phyloP scores from a whole-genome alignment of 2,329 filamentous ascomycete genomes.

The Pseudogymnoascus sp. region DNA sequence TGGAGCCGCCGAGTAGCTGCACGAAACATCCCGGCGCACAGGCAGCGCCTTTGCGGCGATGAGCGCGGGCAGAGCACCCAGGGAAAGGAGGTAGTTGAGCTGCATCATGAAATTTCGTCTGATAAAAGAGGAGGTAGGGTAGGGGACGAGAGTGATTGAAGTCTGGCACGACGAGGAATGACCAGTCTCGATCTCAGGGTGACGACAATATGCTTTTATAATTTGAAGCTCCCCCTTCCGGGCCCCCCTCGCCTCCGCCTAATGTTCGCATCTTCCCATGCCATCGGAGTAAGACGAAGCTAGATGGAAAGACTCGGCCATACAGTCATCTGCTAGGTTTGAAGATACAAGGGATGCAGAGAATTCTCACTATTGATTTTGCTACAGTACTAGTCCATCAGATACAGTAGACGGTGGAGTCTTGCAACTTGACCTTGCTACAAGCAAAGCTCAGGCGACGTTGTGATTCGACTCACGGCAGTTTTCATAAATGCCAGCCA shows the following conservation, averaged over 20 bases:
- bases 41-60: conserved; percentile 9
- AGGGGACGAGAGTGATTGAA: background rate
- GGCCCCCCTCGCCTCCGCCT: background rate
- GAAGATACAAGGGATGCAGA: no score
- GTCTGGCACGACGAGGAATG: background rate
- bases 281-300: background rate
- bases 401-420: no score
- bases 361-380: no score
- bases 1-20: conserved; percentile 15
- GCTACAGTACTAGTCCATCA: no score
- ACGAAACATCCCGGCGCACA: conserved; percentile 15
- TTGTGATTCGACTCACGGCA: no score
- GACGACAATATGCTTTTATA: background rate
- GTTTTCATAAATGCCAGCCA: no score
- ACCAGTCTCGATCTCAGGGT: background rate
- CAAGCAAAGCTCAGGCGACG: no score
- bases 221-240: background rate
- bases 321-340: no score
- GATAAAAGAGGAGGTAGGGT: background rate
- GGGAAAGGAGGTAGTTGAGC: conserved; percentile 11
- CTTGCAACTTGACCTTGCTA: no score
- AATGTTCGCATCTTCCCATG: background rate
- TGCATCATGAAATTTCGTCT: conserved; percentile 11
- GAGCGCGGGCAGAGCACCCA: conserved; percentile 10
- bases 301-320: background rate